These are phyloP conservation scores for Mycena rosella DNA, from an alignment of 768 basidiomycete genomes.

Conservation along the genomic window DNA sequence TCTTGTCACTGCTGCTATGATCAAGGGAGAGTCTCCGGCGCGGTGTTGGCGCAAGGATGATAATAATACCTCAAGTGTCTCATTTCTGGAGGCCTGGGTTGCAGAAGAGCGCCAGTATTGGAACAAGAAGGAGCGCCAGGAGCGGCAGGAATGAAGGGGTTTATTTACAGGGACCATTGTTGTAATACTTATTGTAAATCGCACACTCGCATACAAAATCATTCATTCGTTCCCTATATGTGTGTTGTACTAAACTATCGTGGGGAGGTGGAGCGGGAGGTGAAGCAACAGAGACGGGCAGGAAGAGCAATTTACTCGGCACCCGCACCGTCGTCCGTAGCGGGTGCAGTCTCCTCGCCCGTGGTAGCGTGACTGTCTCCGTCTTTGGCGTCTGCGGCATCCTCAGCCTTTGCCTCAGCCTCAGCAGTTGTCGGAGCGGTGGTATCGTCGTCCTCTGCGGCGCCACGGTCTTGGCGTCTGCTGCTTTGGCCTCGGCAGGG, in stretches of 20 bases:
- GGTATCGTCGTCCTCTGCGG: constrained; percentile 38
- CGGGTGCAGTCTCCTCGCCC: constrained; percentile 40
- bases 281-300: constrained; percentile 10
- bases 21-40: constrained; percentile 71
- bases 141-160: constrained; percentile 1
- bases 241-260: constrained; percentile 36
- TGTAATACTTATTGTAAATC: constrained; percentile 33
- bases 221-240: constrained; percentile 29
- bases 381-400: constrained; percentile 46
- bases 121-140: constrained; percentile 22
- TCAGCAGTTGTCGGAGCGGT: constrained; percentile 23
- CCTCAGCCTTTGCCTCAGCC: constrained; percentile 47
- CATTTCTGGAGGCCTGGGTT: constrained; percentile 85
- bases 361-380: constrained; percentile 30
- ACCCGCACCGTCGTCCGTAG: constrained; percentile 28
- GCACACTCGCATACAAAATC: constrained; percentile 29
- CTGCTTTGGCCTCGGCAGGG: constrained; percentile 30
- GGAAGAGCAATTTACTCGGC: constrained; percentile 24
- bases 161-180: constrained; percentile 19
- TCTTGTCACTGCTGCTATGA: constrained; percentile 81
- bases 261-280: background rate
- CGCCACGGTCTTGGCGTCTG: constrained; percentile 28
- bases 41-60: constrained; percentile 84
- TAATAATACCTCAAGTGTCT: constrained; percentile 56
- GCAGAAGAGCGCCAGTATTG: constrained; percentile 64